These are phyloP conservation scores for Lichenothelia convexa DNA, from an alignment of 495 filamentous ascomycete species.

Conservation along the genomic window DNA sequence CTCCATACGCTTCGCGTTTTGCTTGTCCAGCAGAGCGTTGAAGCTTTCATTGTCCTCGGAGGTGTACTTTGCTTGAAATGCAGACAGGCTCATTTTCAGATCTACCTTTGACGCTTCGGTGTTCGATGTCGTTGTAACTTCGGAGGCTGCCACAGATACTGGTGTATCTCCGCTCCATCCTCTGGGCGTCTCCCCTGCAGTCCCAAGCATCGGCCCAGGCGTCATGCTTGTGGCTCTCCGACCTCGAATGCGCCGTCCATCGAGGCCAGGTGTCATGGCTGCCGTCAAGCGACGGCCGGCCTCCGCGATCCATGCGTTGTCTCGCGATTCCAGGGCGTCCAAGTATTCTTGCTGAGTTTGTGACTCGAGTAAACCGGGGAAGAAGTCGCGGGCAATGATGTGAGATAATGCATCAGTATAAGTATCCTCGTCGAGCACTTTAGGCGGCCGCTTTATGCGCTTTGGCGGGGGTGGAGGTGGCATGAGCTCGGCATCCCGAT, in stretches of 20 bases:
- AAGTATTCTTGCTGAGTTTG: constrained; percentile 83
- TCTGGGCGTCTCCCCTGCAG: constrained; percentile 30
- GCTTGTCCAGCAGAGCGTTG: constrained; percentile 77
- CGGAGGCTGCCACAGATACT: constrained; percentile 29
- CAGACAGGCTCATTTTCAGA: constrained; percentile 59
- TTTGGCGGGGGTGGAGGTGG: constrained; percentile 76
- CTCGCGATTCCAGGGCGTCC: constrained; percentile 68
- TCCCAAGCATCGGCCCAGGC: constrained; percentile 13
- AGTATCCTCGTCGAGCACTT: constrained; percentile 80
- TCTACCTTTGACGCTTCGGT: constrained; percentile 38
- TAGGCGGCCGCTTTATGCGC: constrained; percentile 79
- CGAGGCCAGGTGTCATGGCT: constrained; percentile 61
- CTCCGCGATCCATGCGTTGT: constrained; percentile 71
- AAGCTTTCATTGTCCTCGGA: constrained; percentile 96
- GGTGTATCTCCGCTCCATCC: constrained; percentile 50
- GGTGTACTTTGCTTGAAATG: constrained; percentile 85
- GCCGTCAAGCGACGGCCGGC: constrained; percentile 54
- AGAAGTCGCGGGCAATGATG: constrained; percentile 94
- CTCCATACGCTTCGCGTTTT: constrained; percentile 64
- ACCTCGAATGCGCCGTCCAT: constrained; percentile 24
- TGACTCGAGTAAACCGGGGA: constrained; percentile 73
- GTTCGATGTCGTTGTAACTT: not conserved
- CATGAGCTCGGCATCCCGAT: constrained; percentile 60
- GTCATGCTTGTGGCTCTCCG: constrained; percentile 21
- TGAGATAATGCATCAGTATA: constrained; percentile 83